Conservation (phyloP, 768 basidiomycete species). For the Kwoniella sp. region DNA sequence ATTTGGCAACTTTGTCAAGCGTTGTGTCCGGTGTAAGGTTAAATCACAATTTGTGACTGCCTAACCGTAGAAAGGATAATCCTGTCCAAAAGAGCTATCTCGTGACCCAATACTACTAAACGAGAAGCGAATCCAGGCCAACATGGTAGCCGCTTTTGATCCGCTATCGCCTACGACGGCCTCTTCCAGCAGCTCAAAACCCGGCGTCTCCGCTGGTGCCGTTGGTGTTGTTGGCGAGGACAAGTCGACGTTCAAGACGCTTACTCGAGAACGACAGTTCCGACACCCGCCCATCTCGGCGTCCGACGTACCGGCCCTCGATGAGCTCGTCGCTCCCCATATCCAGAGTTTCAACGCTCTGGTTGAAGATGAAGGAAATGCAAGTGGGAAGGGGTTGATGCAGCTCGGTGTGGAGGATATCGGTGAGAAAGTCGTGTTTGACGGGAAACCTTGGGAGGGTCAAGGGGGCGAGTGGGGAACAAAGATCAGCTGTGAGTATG, state of each 20-base stretch:
- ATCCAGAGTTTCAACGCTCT: conserved; percentile 95
- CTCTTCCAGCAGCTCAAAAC: conserved; percentile 19
- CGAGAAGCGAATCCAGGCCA: background rate
- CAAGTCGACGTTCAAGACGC: conserved; percentile 68
- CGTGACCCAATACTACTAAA: background rate
- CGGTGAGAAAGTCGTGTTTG: conserved; percentile 88
- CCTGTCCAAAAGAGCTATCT: too few relatives aligned
- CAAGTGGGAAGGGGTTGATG: conserved; percentile 74
- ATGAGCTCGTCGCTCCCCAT: conserved; percentile 91
- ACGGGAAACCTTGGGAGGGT: conserved; percentile 66
- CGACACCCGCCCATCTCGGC: conserved; percentile 69
- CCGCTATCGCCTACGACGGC: conserved; percentile 23
- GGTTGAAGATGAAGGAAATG: conserved; percentile 80
- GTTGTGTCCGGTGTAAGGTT: background rate
- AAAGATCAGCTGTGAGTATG: conserved; percentile 61
- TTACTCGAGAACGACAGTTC: conserved; percentile 76
- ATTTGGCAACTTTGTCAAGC: background rate
- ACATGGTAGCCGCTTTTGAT: conserved; percentile 25
- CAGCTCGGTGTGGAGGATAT: conserved; percentile 79
- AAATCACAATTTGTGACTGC: background rate
- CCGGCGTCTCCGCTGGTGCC: background rate
- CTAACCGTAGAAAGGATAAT: too few relatives aligned
- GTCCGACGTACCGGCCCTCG: conserved; percentile 75
- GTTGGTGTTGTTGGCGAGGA: conserved; percentile 19
- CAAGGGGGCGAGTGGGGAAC: conserved; percentile 66